These are phyloP conservation scores for Ascobolus immersus DNA, from an alignment of 495 filamentous ascomycete genomes.

Conservation along the genomic window DNA sequence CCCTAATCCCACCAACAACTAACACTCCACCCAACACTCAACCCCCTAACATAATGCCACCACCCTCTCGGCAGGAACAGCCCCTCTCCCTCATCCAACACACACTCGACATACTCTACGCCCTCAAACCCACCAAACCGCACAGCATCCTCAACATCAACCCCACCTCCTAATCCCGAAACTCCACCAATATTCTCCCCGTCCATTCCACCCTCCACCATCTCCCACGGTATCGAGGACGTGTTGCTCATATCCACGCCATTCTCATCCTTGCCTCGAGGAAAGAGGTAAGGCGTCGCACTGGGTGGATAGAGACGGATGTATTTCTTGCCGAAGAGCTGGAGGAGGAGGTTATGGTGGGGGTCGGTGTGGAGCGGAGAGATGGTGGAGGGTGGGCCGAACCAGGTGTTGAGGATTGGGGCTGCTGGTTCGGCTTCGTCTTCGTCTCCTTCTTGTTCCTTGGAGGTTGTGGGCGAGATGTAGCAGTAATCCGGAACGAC, in stretches of 20 bases:
- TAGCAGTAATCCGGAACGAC: conserved; percentile 66
- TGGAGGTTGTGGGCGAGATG: conserved; percentile 25
- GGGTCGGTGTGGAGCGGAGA: conserved; percentile 84
- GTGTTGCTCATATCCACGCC: conserved; percentile 87
- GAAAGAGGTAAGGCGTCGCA: conserved; percentile 33
- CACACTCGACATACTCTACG: conserved; percentile 42
- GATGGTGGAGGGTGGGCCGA: conserved; percentile 67
- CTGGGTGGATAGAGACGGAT: conserved; percentile 55
- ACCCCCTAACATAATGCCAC: conserved; percentile 91
- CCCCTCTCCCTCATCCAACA: conserved; percentile 57
- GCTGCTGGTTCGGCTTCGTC: conserved; percentile 10
- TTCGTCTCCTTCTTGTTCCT: conserved; percentile 4
- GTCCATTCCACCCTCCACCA: conserved; percentile 27
- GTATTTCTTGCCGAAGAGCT: conserved; percentile 81
- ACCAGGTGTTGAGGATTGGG: conserved; percentile 64
- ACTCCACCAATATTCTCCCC: conserved; percentile 1
- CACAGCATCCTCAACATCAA: conserved; percentile 6
- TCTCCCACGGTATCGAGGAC: conserved; percentile 32
- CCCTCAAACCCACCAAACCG: conserved; percentile 5
- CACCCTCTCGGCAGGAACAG: conserved; percentile 84
- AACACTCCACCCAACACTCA: conserved; percentile 76
- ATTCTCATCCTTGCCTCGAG: conserved; percentile 39
- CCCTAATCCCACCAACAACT: conserved; percentile 87
- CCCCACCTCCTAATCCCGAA: conserved; percentile 1
- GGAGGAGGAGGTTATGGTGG: conserved; percentile 75